Evolutionary conservation across 208 protist genomes (phyloP).

Genomic region (Phytomonas sp.): DNA sequence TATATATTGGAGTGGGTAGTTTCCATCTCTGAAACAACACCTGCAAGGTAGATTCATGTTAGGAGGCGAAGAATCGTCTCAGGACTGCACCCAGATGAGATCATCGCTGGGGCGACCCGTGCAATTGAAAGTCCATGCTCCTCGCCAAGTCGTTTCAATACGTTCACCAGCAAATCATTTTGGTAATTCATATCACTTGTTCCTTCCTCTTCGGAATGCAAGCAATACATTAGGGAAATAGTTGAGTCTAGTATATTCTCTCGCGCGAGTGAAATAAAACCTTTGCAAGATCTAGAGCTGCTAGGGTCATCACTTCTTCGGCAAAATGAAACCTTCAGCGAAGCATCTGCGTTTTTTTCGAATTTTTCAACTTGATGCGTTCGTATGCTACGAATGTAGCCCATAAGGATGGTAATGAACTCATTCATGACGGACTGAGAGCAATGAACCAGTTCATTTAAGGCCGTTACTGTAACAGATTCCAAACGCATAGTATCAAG

Average conservation of each 20-base stretch:
- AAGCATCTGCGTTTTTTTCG: background rate
- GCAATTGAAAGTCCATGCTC: constrained; percentile 17
- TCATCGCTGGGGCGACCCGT: constrained; percentile 24
- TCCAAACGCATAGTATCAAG: background rate
- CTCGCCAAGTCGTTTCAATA: constrained; percentile 15
- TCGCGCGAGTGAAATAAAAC: constrained; percentile 4
- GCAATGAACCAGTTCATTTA: background rate
- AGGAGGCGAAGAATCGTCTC: constrained; percentile 30
- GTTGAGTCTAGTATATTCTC: constrained; percentile 21
- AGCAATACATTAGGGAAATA: constrained; percentile 20
- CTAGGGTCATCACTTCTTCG: background rate
- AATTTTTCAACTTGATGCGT: background rate
- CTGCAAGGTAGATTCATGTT: constrained; percentile 9
- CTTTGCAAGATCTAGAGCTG: background rate
- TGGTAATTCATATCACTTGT: background rate
- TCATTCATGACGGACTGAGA: background rate
- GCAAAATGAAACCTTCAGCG: background rate
- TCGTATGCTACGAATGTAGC: background rate
- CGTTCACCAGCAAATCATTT: constrained; percentile 12
- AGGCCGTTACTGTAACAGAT: background rate
- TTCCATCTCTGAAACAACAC: background rate
- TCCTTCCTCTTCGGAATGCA: background rate
- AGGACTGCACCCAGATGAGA: constrained; percentile 21
- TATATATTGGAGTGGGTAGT: background rate
- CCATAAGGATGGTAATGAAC: background rate